Base-by-base conservation (phyloP, 1,284 basidiomycete genomes). In the Prillingera fragicola region DNA sequence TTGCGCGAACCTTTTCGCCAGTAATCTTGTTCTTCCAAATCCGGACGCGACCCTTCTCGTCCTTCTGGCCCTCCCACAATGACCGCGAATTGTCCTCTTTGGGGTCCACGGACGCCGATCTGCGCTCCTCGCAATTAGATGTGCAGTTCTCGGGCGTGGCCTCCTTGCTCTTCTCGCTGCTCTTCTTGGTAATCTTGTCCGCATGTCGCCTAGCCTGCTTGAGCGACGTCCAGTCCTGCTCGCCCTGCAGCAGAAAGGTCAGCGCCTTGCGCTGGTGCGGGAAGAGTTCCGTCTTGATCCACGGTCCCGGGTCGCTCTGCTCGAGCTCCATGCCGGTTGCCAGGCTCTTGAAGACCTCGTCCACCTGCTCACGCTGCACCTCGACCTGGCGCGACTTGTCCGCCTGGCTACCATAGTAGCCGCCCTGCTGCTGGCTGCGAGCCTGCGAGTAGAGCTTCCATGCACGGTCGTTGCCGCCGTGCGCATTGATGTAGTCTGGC, bases 201-300 rank as follows among this genome's bases (percentile, higher is more conserved):
- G 55, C 54, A 25, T 53, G 48, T 41, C 63, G 63, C 34, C 58
- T 55, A 8, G 66, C 65, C 23, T 57, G 47, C 44, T 67, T 69
- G 28, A 71, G 46, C 23, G 58, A 56, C 14, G 59, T 54, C 31
- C 51, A 56, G 42, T 73, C 71, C 33, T 65, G 59, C 70, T 99
- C 95, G 29, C 92, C 81, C 60, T 94, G 88, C n/a, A 97, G 77
- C 37, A 99, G 74, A 71, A 99, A 99, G 1, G 92, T 90, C 18
- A 99, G 77, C 18, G 92, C 95, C 70, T 95, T 94, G 73, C 94
- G 94, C 74, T 99, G 95, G 74, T 99, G 95, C 14, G 91, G 87
- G 70, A 97, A 97, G 8, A 99, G 76, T 33, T 73, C 77, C n/a
- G 95, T 95, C 26, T 82, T 83, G 50, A 98, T 81, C 60, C 89